Evolutionary conservation across 805 yeast species (phyloP).

Genomic region (Grigorovia humatica): DNA sequence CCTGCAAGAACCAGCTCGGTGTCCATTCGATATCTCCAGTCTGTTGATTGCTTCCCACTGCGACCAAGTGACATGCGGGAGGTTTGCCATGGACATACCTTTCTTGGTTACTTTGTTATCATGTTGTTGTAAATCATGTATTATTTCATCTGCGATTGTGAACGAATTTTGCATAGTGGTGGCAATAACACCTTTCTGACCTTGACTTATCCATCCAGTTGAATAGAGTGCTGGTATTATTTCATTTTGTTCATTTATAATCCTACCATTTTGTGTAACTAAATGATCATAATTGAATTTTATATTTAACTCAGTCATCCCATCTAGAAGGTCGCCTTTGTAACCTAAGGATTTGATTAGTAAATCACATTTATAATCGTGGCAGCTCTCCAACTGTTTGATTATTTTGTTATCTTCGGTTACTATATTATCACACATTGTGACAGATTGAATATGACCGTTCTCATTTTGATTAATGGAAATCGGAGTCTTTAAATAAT

Average conservation of each 20-base stretch:
- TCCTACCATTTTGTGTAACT: constrained; percentile 37
- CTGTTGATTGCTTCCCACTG: constrained; percentile 22
- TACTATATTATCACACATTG: constrained; percentile 11
- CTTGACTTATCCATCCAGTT: constrained; percentile 84
- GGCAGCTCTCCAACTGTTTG: constrained; percentile 10
- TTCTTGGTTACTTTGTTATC: neutral
- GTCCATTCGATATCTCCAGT: constrained; percentile 16
- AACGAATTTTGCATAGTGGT: constrained; percentile 80
- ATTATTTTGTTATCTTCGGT: constrained; percentile 18
- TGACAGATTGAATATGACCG: constrained; percentile 29
- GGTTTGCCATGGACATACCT: constrained; percentile 5
- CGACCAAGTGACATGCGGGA: constrained; percentile 21
- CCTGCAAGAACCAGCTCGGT: constrained; percentile 2
- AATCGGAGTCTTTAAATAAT: constrained; percentile 59
- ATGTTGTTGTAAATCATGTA: constrained; percentile 39
- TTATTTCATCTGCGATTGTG: constrained; percentile 55
- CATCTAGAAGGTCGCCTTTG: constrained; percentile 53
- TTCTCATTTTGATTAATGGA: constrained; percentile 33
- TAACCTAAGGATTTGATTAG: constrained; percentile 80
- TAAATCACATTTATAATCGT: constrained; percentile 42
- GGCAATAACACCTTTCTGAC: constrained; percentile 85
- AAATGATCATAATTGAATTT: constrained; percentile 44
- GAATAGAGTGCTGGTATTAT: constrained; percentile 50
- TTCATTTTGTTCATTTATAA: constrained; percentile 19
- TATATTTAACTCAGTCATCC: constrained; percentile 41